Evolutionary conservation across 75 land plant species (phyloP).

Genomic region (Picea sitchensis): DNA sequence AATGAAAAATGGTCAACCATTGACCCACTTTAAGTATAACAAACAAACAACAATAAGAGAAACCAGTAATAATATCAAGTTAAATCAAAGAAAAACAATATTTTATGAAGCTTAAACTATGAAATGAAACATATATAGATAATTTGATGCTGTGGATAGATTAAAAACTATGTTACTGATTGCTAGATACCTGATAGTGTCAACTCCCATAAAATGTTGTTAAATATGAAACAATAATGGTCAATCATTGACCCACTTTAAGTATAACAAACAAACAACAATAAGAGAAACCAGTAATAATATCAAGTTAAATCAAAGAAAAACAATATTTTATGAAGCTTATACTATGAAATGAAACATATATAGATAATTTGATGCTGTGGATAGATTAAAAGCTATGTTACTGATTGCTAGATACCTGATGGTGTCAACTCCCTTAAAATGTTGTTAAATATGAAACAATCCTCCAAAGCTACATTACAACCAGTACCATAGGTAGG

Average conservation of each 20-base stretch:
- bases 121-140: neutral
- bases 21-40: no score
- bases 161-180: neutral
- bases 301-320: conserved; percentile 2
- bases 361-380: neutral
- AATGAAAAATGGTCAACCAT: no score
- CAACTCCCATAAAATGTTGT: conserved; percentile 24
- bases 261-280: neutral
- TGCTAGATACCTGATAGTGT: conserved; percentile 13
- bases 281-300: neutral
- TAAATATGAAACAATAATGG: conserved; percentile 21
- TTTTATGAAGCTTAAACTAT: neutral
- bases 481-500: conserved; percentile 45
- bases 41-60: neutral
- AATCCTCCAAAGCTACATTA: conserved; percentile 37
- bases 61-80: neutral
- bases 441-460: conserved; percentile 27
- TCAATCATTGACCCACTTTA: neutral
- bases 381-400: neutral
- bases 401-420: conserved; percentile 10
- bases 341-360: neutral
- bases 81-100: conserved; percentile 3
- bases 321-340: neutral
- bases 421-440: conserved; percentile 18
- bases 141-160: neutral